Base-by-base conservation (phyloP, 441 rosid species). In the Pelargonium australe region DNA sequence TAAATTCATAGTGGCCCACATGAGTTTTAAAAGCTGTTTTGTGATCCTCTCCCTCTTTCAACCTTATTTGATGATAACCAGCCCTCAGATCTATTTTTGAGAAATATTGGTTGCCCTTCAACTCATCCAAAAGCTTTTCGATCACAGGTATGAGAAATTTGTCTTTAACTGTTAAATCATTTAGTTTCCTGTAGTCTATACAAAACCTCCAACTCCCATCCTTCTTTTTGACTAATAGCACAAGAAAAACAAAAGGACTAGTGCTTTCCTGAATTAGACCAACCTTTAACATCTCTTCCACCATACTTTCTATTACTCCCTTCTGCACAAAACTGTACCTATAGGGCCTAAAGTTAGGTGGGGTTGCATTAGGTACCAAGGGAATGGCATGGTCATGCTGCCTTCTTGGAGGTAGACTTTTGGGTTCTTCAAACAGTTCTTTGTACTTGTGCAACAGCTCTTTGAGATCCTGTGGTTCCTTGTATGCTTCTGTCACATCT, bases 171-270 rank as follows among this genome's bases (percentile, higher is more conserved):
- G 63, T 72, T 2, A 17, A 6, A 0, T 10, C n/a, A 25, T 72
- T 72, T 3, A 67, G 6, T 2, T 2, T 45, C 10, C 62, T 31
- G 19, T 37, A 68, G 7, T 73, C 73, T 0, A 64, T 34, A 10
- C 67, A 63, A 0, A 69, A 7, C 4, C 61, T 45, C 68, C 68
- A 70, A 0, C 19, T 25, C 0, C 73, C 70, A 69, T 74, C 77
- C 3, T 74, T 74, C 61, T 74, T 69, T 2, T 69, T 69, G 0
- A 74, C 77, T 9, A 74, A 64, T 1, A 74, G 17, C 28, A 64
- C 66, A 0, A 70, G 69, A 0, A 69, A 63, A 0, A 43, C 40
- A n/a, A 62, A 74, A 0, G 73, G 13, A 10, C 77, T 74, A 0
- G 55, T 37, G 11, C 77, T 74, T 0, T 1, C 9, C 5, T 34